Evolutionary conservation across 495 filamentous ascomycete genomes (phyloP), one percentile per base, ranked within the genome.

Genomic region (Lepidopterella palustris): DNA sequence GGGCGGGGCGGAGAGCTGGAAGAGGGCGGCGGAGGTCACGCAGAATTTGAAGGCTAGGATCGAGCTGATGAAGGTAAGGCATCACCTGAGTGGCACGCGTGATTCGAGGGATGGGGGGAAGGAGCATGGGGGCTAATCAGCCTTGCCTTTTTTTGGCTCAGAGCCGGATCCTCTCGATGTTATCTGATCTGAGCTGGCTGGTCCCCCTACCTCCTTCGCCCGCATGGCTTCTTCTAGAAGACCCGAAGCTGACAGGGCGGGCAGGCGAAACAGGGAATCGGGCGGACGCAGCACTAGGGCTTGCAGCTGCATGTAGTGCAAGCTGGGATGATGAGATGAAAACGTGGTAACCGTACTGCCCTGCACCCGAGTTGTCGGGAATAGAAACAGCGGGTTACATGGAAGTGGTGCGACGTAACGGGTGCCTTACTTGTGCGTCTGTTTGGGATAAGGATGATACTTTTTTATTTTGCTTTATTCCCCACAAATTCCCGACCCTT

Each of bases 11-110:
- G 93, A 97, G 74, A 97, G 90, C 70, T 99, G 93, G 91, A 95
- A 92, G 77, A 77, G 95, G 65, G 95, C 95, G 27, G 93, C 93
- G n/a, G 95, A 99, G 77, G 95, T 99, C 10, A 99, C 95, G 40
- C 97, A 88, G 72, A 90, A 93, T 73, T 74, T 99, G 68, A 99
- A 97, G 78, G 87, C 91, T 45, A 82, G 92, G 73, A 99, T 99
- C 72, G 95, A 99, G 79, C 77, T 84, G 72, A 87, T 87, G 84
- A 87, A 87, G 82, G 84, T 87, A 63, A 47, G 81, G 18, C 10
- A 42, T 10, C 18, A 10, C 35, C 35, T 11, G 13, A 2, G 35
- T 3, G 35, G 35, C 13, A 18, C 15, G 31, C 6, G 15, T 6
- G 31, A 35, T 35, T 6, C 6, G 6, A 15, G 31, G 15, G 15